These are phyloP conservation scores for Kazachstania kunashirensis DNA, from an alignment of 805 yeast genomes.

Conservation along the genomic window DNA sequence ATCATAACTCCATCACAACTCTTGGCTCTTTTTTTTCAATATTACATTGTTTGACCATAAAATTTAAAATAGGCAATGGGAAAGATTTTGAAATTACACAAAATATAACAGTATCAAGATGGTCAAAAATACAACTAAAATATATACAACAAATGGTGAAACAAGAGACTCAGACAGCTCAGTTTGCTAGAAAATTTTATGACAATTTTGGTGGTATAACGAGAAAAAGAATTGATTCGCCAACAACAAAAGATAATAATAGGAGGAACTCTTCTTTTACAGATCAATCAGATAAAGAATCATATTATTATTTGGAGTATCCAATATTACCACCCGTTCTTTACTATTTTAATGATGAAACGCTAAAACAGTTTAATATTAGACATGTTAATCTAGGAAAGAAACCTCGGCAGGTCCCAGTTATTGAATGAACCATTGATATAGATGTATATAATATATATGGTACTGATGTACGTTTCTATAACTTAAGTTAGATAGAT, in stretches of 20 bases:
- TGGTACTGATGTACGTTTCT: no score
- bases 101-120: constrained; percentile 48
- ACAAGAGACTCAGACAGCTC: constrained; percentile 42
- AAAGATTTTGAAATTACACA: constrained; percentile 41
- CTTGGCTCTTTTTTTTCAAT: constrained; percentile 37
- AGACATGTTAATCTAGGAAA: constrained; percentile 5
- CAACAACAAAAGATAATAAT: no score
- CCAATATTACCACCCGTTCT: constrained; percentile 31
- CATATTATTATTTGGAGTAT: constrained; percentile 23
- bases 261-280: not conserved
- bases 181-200: constrained; percentile 27
- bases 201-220: constrained; percentile 30
- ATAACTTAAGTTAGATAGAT: no score
- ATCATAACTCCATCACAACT: constrained; percentile 42
- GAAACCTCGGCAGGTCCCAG: constrained; percentile 12
- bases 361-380: constrained; percentile 17
- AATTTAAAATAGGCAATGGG: constrained; percentile 39
- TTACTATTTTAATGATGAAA: constrained; percentile 16
- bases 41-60: constrained; percentile 41
- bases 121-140: constrained; percentile 38
- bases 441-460: no score
- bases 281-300: not conserved
- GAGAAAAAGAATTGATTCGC: constrained; percentile 13
- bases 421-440: constrained; percentile 17
- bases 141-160: constrained; percentile 44